Base-by-base conservation (phyloP, 257 asterid species). In the Solanum appendiculatum region DNA sequence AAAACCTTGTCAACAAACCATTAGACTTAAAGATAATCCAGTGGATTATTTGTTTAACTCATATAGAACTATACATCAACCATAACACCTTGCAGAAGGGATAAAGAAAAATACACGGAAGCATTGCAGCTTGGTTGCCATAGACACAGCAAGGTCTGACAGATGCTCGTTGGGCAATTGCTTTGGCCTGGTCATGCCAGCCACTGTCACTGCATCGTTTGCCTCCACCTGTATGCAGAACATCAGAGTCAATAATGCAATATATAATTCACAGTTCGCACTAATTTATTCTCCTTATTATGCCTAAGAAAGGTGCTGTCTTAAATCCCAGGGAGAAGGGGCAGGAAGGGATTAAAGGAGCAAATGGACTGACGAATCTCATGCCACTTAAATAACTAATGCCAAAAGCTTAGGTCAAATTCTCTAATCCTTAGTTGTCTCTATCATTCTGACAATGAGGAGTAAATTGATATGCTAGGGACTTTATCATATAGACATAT, bases 161-260 rank as follows among this genome's bases (percentile, higher is more conserved):
- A 97, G 90, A 90, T 87, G 94, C 92, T 97, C 99, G 74, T 93
- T 92, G 37, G 98, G 98, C 86, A 97, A 91, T 88, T 86, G 98
- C 92, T 94, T 97, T 3, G 99, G 99, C 90, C 97, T 91, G 31
- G 99, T 97, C 99, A 96, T 97, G 90, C 98, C 92, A 80, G 98
- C 96, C 88, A 97, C 99, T 74, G 99, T 94, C 85, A 97, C 98
- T 77, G 94, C 97, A 92, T 97, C 98, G 10, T 96, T 97, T 63
- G 97, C 96, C 95, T 95, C 99, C 89, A 96, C 98, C 99, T 96
- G 91, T 25, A 86, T 58, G 60, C 18, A 85, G 60, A 89, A 90
- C 82, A 87, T 68, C 82, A 87, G 42, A 85, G 73, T 31, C 40
- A 85, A 33, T 29, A 36, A 44, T 80, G 64, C 83, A 83, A 14